Evolutionary conservation across 2,329 filamentous ascomycete genomes (phyloP).

Genomic region (Ascochyta fabae): DNA sequence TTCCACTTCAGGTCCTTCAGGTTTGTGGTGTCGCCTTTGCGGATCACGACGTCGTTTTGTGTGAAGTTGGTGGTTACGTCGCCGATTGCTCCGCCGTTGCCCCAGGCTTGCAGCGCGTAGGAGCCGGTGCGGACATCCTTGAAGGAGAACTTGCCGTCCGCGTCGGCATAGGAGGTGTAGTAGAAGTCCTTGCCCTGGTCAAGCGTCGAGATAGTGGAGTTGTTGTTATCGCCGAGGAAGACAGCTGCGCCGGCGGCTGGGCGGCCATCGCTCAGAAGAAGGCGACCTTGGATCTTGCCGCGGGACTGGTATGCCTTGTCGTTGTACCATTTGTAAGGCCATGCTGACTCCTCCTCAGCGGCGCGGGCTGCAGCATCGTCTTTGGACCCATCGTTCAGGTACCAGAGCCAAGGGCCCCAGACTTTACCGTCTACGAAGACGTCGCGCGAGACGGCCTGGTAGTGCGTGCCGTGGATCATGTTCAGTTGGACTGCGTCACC

Average conservation of each 20-base stretch:
- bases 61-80: conserved; percentile 56
- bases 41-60: conserved; percentile 51
- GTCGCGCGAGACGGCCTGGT: conserved; percentile 40
- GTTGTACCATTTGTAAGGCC: conserved; percentile 60
- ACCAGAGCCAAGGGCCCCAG: conserved; percentile 51
- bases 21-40: conserved; percentile 42
- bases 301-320: conserved; percentile 57
- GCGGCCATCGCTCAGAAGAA: conserved; percentile 57
- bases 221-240: conserved; percentile 58
- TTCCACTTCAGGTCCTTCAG: conserved; percentile 53
- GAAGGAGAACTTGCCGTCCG: conserved; percentile 53
- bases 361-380: conserved; percentile 52
- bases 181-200: conserved; percentile 59
- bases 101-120: conserved; percentile 60
- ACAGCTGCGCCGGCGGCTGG: conserved; percentile 57
- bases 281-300: conserved; percentile 53
- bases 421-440: conserved; percentile 45
- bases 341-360: conserved; percentile 52
- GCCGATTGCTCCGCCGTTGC: conserved; percentile 53
- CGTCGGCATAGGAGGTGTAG: conserved; percentile 57
- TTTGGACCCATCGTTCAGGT: conserved; percentile 56
- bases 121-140: conserved; percentile 52
- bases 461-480: conserved; percentile 60
- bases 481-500: conserved; percentile 62
- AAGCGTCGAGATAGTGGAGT: conserved; percentile 54